A percentile compares a stretch with the other conserved stretches of the same genome.
Conservation (phyloP, 768 basidiomycete genomes). For the Lepiota subincarnata region DNA sequence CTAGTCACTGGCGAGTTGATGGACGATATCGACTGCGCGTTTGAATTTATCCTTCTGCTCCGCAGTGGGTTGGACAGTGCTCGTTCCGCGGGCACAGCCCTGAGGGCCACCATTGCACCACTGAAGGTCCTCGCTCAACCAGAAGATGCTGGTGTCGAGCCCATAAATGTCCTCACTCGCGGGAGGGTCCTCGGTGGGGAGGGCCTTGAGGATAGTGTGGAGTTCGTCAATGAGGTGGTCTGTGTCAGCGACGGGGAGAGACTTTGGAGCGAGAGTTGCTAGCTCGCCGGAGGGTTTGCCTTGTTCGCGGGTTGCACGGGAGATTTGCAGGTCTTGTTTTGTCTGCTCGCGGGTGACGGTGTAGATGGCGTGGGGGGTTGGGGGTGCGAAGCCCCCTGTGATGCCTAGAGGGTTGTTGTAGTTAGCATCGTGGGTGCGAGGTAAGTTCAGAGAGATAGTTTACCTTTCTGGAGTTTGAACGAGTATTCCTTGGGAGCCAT, state of each 20-base stretch:
- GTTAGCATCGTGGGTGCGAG: neutral
- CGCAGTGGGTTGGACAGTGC: slow-evolving; percentile 45
- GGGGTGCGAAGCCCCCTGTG: slow-evolving; percentile 69
- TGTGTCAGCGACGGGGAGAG: slow-evolving; percentile 29
- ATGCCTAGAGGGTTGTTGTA: slow-evolving; percentile 50
- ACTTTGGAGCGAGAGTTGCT: slow-evolving; percentile 37
- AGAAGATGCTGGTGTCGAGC: slow-evolving; percentile 60
- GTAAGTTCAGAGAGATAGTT: no score
- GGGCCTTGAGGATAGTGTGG: slow-evolving; percentile 48
- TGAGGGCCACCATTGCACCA: slow-evolving; percentile 62
- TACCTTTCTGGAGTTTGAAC: slow-evolving; percentile 54
- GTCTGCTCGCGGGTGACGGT: slow-evolving; percentile 39
- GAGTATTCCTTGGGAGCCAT: slow-evolving; percentile 50
- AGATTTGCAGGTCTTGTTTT: slow-evolving; percentile 37
- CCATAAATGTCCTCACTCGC: slow-evolving; percentile 75
- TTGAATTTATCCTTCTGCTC: slow-evolving; percentile 67
- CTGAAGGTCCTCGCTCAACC: slow-evolving; percentile 49
- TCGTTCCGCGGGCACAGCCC: slow-evolving; percentile 54
- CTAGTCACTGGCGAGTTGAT: slow-evolving; percentile 33
- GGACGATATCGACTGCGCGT: slow-evolving; percentile 65
- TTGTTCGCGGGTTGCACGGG: slow-evolving; percentile 41
- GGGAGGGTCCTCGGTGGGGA: slow-evolving; percentile 53
- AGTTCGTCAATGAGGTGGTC: slow-evolving; percentile 52
- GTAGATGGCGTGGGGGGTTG: slow-evolving; percentile 54
- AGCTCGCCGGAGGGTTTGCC: slow-evolving; percentile 38